A percentile compares a stretch with the other conserved stretches of the same genome.
Conservation (phyloP, 2,329 filamentous ascomycete genomes). For the Aspergillus unguis region DNA sequence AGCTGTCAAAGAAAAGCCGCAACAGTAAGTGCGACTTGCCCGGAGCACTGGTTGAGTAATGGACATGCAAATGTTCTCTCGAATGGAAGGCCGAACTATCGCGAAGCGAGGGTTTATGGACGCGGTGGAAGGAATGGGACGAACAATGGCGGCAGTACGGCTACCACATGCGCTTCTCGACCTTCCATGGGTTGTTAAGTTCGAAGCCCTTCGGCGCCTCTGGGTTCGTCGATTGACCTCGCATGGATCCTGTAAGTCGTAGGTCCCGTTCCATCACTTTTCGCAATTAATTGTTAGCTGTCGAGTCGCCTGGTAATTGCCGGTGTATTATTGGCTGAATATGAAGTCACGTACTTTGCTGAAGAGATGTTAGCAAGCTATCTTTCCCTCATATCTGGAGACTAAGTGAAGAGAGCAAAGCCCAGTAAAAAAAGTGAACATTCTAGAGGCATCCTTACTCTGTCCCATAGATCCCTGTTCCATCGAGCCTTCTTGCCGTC, state of each 20-base stretch:
- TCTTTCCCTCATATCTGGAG: slow-evolving; percentile 14
- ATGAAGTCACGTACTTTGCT: slow-evolving; percentile 52
- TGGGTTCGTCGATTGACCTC: slow-evolving; percentile 60
- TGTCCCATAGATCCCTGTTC: slow-evolving; percentile 63
- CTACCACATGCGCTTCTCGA: slow-evolving; percentile 47
- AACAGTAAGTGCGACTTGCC: too few relatives aligned
- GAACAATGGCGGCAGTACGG: slow-evolving; percentile 12
- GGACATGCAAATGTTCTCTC: not conserved
- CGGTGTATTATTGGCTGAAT: not conserved
- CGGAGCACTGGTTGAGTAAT: not conserved
- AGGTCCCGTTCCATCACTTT: slow-evolving; percentile 66
- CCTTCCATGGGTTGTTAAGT: slow-evolving; percentile 66
- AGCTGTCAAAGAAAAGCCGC: not conserved
- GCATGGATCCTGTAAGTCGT: slow-evolving; percentile 58
- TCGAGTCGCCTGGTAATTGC: not conserved
- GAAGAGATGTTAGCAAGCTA: slow-evolving; percentile 39
- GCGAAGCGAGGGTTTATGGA: slow-evolving; percentile 14
- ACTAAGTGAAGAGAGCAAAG: not conserved
- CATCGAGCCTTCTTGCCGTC: slow-evolving; percentile 60
- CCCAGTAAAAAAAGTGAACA: not conserved
- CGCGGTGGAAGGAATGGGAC: slow-evolving; percentile 13
- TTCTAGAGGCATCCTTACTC: slow-evolving; percentile 45
- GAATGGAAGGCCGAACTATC: not conserved
- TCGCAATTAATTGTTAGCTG: slow-evolving; percentile 18
- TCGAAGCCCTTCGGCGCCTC: slow-evolving; percentile 61